A percentile compares a stretch with the other conserved stretches of the same genome.
phyloP scores from a whole-genome alignment of 129 eudicot species.

The Silybum marianum region DNA sequence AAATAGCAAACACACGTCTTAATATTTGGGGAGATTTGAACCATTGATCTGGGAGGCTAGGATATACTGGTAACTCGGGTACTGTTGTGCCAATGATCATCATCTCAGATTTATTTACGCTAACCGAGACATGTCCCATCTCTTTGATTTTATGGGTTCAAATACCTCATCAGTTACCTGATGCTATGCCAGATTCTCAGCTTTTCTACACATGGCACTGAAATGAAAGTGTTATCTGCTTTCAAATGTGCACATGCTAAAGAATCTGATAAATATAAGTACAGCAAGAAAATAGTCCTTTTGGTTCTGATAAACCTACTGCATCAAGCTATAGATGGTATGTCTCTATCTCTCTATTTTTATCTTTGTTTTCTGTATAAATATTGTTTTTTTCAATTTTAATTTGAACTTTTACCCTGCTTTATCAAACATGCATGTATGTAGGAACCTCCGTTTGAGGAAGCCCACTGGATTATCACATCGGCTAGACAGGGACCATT shows the following conservation, averaged over 20 bases:
- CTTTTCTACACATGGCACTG: not conserved
- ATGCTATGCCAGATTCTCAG: conserved; percentile 1
- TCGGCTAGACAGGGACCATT: too few species aligned
- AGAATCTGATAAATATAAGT: not conserved
- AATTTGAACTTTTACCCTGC: not conserved
- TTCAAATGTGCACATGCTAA: not conserved
- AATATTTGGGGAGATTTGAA: not conserved
- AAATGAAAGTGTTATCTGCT: conserved; percentile 1
- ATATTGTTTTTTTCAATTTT: not conserved
- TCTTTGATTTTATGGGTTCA: not conserved
- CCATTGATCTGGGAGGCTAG: not conserved
- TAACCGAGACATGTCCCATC: not conserved
- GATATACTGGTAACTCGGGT: not conserved
- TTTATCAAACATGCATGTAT: not conserved
- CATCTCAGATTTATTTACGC: not conserved
- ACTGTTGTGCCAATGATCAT: not conserved
- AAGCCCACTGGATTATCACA: too few species aligned
- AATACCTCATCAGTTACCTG: not conserved
- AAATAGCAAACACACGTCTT: not conserved
- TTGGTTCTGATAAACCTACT: conserved; percentile 3
- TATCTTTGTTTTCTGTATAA: not conserved
- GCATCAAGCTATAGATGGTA: not conserved
- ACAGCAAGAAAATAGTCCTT: not conserved
- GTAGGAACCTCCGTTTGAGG: not conserved
- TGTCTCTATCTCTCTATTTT: not conserved